Conservation (phyloP, 2,329 filamentous ascomycete genomes). For the Talaromyces rugulosus region DNA sequence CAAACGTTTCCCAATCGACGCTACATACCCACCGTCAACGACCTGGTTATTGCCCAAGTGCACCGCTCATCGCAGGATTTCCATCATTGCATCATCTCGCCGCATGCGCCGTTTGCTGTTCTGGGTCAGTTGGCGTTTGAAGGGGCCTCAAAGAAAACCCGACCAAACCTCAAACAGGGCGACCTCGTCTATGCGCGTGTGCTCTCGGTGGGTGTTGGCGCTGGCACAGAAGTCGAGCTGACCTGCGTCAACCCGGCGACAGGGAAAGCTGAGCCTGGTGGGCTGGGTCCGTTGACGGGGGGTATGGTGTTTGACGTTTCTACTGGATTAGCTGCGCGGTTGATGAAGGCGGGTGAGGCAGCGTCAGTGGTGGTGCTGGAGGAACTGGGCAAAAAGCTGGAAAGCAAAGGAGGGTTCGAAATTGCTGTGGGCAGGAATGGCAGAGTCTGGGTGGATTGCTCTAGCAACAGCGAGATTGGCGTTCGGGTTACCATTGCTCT, state of each 20-base stretch:
- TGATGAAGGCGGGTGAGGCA: slow-evolving; percentile 54
- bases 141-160: slow-evolving; percentile 83
- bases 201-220: slow-evolving; percentile 68
- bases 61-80: slow-evolving; percentile 70
- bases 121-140: slow-evolving; percentile 92
- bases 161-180: slow-evolving; percentile 69
- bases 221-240: slow-evolving; percentile 82
- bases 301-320: slow-evolving; percentile 86
- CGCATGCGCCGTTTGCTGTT: slow-evolving; percentile 58
- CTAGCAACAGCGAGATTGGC: slow-evolving; percentile 49
- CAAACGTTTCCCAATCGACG: slow-evolving; percentile 42
- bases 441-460: slow-evolving; percentile 81
- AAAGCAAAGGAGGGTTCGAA: slow-evolving; percentile 65
- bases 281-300: slow-evolving; percentile 74
- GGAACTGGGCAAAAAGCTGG: slow-evolving; percentile 71
- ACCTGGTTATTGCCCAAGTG: slow-evolving; percentile 84
- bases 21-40: slow-evolving; percentile 75
- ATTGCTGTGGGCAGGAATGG: slow-evolving; percentile 92
- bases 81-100: slow-evolving; percentile 74
- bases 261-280: slow-evolving; percentile 82
- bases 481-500: slow-evolving; percentile 70
- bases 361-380: slow-evolving; percentile 71
- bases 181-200: slow-evolving; percentile 88
- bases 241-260: slow-evolving; percentile 84
- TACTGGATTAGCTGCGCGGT: slow-evolving; percentile 71